Evolutionary conservation across 148 eudicot species (phyloP).

Genomic region (Pharnaceum exiguum): DNA sequence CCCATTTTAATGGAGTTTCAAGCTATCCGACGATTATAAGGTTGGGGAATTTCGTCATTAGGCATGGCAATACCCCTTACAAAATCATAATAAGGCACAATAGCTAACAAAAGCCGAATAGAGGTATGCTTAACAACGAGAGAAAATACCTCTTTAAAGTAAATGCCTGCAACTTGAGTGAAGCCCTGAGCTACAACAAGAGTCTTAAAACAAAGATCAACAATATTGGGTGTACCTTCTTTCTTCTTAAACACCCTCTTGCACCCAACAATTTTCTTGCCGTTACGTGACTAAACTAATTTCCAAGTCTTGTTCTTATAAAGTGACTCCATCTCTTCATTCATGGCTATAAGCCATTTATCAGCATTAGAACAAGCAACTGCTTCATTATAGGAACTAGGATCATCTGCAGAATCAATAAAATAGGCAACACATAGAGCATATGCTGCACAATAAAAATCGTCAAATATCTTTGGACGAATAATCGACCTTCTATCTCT

Average conservation of each 20-base stretch:
- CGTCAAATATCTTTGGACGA: background rate
- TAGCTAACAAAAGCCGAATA: background rate
- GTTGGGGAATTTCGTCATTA: too few relatives aligned
- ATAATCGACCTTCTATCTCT: too few relatives aligned
- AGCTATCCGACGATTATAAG: too few relatives aligned
- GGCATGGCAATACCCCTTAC: too few relatives aligned
- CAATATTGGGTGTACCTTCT: background rate
- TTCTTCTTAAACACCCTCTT: background rate
- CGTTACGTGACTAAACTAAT: background rate
- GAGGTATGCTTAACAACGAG: background rate
- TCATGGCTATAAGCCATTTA: background rate
- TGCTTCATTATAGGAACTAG: background rate
- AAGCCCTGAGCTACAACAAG: background rate
- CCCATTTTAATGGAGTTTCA: too few relatives aligned
- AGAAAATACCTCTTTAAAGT: background rate
- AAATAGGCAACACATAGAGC: background rate
- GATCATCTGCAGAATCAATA: background rate
- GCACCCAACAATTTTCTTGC: background rate
- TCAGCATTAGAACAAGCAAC: background rate
- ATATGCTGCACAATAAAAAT: background rate
- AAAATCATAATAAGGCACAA: background rate
- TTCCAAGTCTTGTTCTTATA: background rate
- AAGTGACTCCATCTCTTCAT: background rate
- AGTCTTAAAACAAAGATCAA: background rate
- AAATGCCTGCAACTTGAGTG: background rate